These are phyloP conservation scores for Penicillium paradoxum DNA, from an alignment of 495 filamentous ascomycete genomes.

Conservation along the genomic window DNA sequence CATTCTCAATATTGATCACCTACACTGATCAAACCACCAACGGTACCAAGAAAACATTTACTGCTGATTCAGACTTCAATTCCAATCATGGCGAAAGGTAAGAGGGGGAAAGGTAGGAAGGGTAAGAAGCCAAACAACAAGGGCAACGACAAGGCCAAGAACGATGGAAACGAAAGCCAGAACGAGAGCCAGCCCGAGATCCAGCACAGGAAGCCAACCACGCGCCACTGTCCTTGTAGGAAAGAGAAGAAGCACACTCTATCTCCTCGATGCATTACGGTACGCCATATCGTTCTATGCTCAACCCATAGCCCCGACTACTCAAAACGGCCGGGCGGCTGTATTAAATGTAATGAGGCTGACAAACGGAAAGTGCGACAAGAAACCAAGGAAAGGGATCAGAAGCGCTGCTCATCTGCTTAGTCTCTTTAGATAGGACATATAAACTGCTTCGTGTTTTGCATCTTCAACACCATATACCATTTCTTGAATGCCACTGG, in stretches of 20 bases:
- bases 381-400: neutral
- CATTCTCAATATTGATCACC: neutral
- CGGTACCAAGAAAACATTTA: too few relatives aligned
- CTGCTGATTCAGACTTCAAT: neutral
- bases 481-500: neutral
- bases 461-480: neutral
- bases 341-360: neutral
- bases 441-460: neutral
- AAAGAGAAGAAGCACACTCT: neutral
- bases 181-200: neutral
- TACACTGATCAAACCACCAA: neutral
- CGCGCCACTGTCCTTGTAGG: neutral
- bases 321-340: neutral
- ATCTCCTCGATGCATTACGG: neutral
- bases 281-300: neutral
- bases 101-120: neutral
- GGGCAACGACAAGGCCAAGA: neutral
- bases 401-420: neutral
- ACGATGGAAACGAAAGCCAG: neutral
- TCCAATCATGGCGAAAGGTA: neutral
- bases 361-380: neutral
- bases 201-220: neutral
- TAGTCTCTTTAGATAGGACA: neutral
- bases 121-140: neutral
- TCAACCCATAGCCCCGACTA: neutral